phyloP scores from a whole-genome alignment of 345 rosid species.

The Ailanthus altissimus region DNA sequence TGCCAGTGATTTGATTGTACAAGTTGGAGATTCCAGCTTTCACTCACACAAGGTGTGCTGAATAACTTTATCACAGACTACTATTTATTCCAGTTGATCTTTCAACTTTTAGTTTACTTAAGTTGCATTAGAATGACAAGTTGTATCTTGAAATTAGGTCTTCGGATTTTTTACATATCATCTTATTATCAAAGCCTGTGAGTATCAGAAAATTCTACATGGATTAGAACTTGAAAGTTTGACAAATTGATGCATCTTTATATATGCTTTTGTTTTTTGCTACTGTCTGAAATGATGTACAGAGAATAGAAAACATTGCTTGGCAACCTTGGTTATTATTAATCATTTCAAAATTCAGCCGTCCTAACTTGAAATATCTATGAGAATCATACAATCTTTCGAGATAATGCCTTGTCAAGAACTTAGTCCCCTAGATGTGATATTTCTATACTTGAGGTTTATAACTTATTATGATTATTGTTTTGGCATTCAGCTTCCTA shows the following conservation, averaged over 20 bases:
- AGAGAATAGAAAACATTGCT: neutral
- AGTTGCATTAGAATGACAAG: neutral
- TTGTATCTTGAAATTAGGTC: neutral
- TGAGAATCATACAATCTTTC: neutral
- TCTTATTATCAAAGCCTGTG: neutral
- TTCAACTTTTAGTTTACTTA: too few species aligned
- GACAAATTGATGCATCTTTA: neutral
- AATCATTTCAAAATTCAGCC: neutral
- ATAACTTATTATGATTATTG: neutral
- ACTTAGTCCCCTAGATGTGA: neutral
- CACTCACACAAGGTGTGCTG: slow-evolving; percentile 54
- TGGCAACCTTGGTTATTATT: too few species aligned
- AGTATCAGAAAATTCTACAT: neutral
- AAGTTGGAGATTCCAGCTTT: slow-evolving; percentile 51
- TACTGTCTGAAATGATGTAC: neutral
- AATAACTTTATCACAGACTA: neutral
- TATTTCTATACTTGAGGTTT: neutral
- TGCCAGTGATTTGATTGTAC: slow-evolving; percentile 47
- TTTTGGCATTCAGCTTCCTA: slow-evolving; percentile 42
- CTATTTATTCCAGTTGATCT: too few species aligned
- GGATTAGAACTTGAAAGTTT: too few species aligned
- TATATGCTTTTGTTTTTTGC: neutral
- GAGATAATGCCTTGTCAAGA: neutral
- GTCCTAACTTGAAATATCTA: neutral
- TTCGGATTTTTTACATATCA: neutral